Base-by-base conservation (phyloP, 495 filamentous ascomycete species). In the Penicillium cosmopolitanum region DNA sequence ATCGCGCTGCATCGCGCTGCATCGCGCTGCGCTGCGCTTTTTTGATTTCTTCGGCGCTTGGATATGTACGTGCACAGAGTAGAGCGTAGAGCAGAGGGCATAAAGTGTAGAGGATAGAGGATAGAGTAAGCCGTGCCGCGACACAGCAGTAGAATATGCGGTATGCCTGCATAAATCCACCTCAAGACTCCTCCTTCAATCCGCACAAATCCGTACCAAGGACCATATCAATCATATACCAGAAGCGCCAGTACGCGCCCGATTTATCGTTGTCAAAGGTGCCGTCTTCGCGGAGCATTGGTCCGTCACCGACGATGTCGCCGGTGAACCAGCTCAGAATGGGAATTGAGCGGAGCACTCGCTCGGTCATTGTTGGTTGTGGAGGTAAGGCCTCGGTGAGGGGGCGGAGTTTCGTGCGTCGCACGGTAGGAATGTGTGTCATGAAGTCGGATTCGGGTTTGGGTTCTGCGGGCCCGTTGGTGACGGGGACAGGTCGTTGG, bases 281-380 rank as follows among this genome's bases (percentile, higher is more conserved):
- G n/a, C 91, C 92, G 50, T 85, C 77, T n/a, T 93, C 91, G 35
- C 79, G 85, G 43, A 90, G 81, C 40, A 90, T 89, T 19, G 93
- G 86, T 53, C 86, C 83, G 61, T 86, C 86, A 4, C 92, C 92
- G 55, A 96, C 93, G 56, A 95, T 85, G 58, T 91, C 89, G 28
- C 88, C 85, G 5, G 84, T 87, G 61, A 93, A 88, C 84, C 87
- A 89, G 56, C 78, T 82, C 52, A 89, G 66, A 50, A 89, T 74
- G 1, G 88, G 87, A 35, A 91, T 83, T 25, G 83, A 81, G 38
- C 78, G 79, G 34, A 89, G 68, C 13, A 87, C 62, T 50, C 85
- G 81, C 73, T 91, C 84, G 19, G 80, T 76, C 44, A 80, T 77
- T 5, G 85, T 85, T 10, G 80, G 80, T 63, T 86, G 82, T 2